Evolutionary conservation across 2,329 filamentous ascomycete species (phyloP).

Genomic region (Colletotrichum sp.): DNA sequence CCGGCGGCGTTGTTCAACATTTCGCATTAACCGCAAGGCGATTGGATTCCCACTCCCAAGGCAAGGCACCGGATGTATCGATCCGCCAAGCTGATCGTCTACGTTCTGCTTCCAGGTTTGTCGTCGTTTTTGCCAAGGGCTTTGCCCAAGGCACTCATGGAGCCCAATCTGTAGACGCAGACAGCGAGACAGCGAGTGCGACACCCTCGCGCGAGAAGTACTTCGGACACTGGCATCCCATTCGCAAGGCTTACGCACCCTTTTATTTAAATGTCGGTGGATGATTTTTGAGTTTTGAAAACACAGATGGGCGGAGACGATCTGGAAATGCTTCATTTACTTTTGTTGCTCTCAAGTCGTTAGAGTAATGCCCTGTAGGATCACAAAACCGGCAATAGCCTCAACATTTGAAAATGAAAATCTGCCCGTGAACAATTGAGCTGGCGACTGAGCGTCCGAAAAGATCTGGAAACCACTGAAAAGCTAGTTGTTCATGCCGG

Average conservation of each 20-base stretch:
- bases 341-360: not conserved
- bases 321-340: not conserved
- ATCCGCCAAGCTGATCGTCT: not conserved
- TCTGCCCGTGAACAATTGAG: not conserved
- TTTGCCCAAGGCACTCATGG: not conserved
- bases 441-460: not conserved
- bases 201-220: not conserved
- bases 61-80: not conserved
- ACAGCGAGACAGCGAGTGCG: not conserved
- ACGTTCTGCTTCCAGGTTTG: not conserved
- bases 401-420: not conserved
- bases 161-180: not conserved
- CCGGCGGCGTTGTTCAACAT: not conserved
- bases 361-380: not conserved
- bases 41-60: not conserved
- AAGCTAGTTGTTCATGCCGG: not conserved
- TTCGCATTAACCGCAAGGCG: slow-evolving; percentile 41
- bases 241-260: not conserved
- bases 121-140: not conserved
- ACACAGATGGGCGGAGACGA: not conserved
- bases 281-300: not conserved
- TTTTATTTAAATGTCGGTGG: not conserved
- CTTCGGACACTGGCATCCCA: not conserved
- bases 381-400: not conserved
- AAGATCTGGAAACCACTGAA: not conserved